Percentiles rank a stretch among this genome's conserved stretches.
These are phyloP conservation scores for Quercus gilva DNA, from an alignment of 306 rosid genomes.

Conservation along the genomic window DNA sequence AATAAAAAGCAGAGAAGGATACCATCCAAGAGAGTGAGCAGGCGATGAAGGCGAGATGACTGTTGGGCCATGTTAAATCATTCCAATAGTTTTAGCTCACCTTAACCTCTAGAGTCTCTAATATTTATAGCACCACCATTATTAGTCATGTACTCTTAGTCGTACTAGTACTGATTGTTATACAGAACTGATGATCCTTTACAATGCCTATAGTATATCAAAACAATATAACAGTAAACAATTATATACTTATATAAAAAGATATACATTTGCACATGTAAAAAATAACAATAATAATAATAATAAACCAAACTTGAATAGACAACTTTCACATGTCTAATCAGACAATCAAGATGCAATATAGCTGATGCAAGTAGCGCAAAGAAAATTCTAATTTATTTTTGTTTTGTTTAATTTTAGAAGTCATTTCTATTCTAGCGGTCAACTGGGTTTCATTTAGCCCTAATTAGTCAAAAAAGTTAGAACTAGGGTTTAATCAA, in stretches of 20 bases:
- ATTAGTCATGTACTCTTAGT: background rate
- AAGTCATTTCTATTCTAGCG: too few species aligned
- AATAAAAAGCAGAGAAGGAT: constrained; percentile 45
- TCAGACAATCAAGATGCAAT: too few species aligned
- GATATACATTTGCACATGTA: background rate
- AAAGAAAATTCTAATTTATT: too few species aligned
- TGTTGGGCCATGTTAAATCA: constrained; percentile 93
- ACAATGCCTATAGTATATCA: background rate
- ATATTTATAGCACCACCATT: background rate
- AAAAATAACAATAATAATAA: too few species aligned
- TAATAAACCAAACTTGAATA: too few species aligned
- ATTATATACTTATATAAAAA: background rate
- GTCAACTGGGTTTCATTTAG: too few species aligned
- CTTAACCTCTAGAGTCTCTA: background rate
- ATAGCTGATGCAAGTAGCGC: too few species aligned
- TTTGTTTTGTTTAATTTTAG: too few species aligned
- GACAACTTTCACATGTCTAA: too few species aligned
- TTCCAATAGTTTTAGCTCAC: constrained; percentile 43
- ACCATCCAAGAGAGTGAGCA: constrained; percentile 97
- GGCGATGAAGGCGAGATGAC: constrained; percentile 97
- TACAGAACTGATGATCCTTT: background rate
- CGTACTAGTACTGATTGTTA: background rate
- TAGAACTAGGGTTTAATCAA: too few species aligned
- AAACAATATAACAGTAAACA: background rate
- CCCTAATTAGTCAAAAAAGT: too few species aligned